Percentiles rank a stretch among this genome's conserved stretches.
Evolutionary conservation across 2,329 filamentous ascomycete genomes (phyloP).

Genomic region (Fusarium chaquense): DNA sequence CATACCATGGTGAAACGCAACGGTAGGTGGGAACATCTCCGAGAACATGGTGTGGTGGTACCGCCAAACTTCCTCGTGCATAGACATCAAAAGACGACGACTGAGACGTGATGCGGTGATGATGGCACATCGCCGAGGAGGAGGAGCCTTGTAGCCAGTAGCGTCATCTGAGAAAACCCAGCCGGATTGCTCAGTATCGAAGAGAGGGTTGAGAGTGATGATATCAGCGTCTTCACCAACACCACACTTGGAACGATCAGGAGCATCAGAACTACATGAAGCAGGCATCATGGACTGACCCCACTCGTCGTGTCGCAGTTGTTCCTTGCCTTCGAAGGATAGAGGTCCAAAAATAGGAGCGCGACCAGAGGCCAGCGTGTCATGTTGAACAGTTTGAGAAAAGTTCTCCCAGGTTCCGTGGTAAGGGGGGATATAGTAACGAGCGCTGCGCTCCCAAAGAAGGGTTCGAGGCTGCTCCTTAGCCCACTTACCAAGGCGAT

Average conservation of each 20-base stretch:
- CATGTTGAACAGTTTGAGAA: conserved; percentile 70
- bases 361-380: conserved; percentile 65
- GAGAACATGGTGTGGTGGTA: conserved; percentile 79
- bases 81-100: conserved; percentile 73
- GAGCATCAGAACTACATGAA: conserved; percentile 64
- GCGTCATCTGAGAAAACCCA: conserved; percentile 80
- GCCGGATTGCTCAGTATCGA: conserved; percentile 76
- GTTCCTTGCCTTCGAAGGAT: conserved; percentile 60
- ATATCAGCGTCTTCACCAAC: conserved; percentile 79
- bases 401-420: conserved; percentile 82
- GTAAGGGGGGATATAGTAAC: conserved; percentile 79
- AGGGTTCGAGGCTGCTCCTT: conserved; percentile 74
- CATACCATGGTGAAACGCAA: conserved; percentile 79
- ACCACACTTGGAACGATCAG: conserved; percentile 67
- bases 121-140: conserved; percentile 77
- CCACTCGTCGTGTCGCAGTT: conserved; percentile 64
- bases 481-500: conserved; percentile 75
- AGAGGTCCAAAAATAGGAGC: conserved; percentile 78
- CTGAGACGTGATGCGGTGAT: conserved; percentile 78
- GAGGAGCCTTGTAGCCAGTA: conserved; percentile 74
- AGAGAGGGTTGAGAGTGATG: conserved; percentile 82
- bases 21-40: conserved; percentile 81
- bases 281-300: conserved; percentile 66
- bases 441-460: conserved; percentile 82
- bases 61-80: conserved; percentile 79